These are phyloP conservation scores for Forsythia viridissima DNA, from an alignment of 257 asterid genomes.

Conservation along the genomic window DNA sequence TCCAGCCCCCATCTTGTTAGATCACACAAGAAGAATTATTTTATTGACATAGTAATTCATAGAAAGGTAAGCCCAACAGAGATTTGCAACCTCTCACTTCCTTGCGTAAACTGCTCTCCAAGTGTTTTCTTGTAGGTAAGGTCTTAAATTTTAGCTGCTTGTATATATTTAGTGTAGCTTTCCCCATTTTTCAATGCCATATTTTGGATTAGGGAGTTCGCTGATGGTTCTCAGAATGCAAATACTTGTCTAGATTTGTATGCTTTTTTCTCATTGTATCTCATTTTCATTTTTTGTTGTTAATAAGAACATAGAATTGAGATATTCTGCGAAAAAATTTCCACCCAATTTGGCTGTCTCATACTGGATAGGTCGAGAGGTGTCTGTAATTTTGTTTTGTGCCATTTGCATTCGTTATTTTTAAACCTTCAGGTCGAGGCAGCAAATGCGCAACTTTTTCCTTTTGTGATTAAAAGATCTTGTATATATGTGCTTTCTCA, in stretches of 20 bases:
- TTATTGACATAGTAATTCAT: background rate
- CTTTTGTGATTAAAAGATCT: too few relatives aligned
- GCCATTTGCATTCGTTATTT: too few relatives aligned
- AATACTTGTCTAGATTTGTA: slow-evolving; percentile 31
- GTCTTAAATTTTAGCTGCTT: slow-evolving; percentile 39
- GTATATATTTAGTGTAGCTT: slow-evolving; percentile 72
- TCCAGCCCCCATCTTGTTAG: slow-evolving; percentile 84
- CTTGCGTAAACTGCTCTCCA: slow-evolving; percentile 21
- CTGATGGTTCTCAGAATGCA: slow-evolving; percentile 59
- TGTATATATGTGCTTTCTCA: too few relatives aligned
- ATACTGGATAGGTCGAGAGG: too few relatives aligned
- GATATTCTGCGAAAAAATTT: background rate
- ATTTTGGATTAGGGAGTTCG: slow-evolving; percentile 41
- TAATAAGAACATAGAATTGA: background rate
- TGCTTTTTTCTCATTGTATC: too few relatives aligned
- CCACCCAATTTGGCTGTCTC: background rate
- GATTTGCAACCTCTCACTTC: slow-evolving; percentile 27
- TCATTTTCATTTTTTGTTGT: too few relatives aligned
- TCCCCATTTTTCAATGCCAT: slow-evolving; percentile 40
- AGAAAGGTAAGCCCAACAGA: slow-evolving; percentile 17
- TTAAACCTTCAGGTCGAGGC: too few relatives aligned
- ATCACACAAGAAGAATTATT: slow-evolving; percentile 8
- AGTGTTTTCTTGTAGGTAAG: slow-evolving; percentile 21
- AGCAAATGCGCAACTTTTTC: too few relatives aligned
- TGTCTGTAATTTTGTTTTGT: too few relatives aligned